phyloP scores from a whole-genome alignment of 495 filamentous ascomycete genomes.

The Sabuloglossum arenarium region DNA sequence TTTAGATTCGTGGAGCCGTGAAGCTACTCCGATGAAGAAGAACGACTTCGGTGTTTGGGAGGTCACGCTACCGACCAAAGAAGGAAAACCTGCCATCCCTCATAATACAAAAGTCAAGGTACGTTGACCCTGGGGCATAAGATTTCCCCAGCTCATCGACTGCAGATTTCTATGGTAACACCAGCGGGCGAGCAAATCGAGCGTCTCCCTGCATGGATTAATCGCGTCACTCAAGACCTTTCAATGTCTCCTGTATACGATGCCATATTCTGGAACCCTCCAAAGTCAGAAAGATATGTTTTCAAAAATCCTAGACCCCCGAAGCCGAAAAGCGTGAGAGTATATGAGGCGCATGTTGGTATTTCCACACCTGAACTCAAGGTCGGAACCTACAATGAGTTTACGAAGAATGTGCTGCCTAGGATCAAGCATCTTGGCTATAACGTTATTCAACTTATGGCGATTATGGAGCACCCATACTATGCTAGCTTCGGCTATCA shows the following conservation, averaged over 20 bases:
- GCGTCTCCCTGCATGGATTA: constrained; percentile 89
- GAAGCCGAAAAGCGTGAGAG: constrained; percentile 68
- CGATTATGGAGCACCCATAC: constrained; percentile 97
- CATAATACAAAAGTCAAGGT: constrained; percentile 95
- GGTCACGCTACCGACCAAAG: constrained; percentile 50
- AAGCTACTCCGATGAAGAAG: constrained; percentile 67
- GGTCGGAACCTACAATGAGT: constrained; percentile 90
- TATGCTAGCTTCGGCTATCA: constrained; percentile 99
- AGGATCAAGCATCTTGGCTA: constrained; percentile 83
- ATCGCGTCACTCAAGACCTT: constrained; percentile 84
- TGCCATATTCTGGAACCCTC: constrained; percentile 92
- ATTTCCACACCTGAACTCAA: constrained; percentile 81
- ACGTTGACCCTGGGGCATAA: constrained; percentile 11
- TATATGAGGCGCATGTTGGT: constrained; percentile 96
- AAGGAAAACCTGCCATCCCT: constrained; percentile 59
- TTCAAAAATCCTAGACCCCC: constrained; percentile 69
- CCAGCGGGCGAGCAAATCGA: constrained; percentile 65
- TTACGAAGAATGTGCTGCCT: constrained; percentile 77
- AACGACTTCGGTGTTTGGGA: constrained; percentile 77
- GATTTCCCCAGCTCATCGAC: constrained; percentile 1
- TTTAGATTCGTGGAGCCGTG: constrained; percentile 70
- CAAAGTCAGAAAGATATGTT: constrained; percentile 44
- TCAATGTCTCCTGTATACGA: constrained; percentile 78
- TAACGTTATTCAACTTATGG: constrained; percentile 97
- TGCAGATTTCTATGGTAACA: constrained; percentile 64